Evolutionary conservation across 2,329 filamentous ascomycete genomes (phyloP), one percentile per base, ranked within the genome.

Genomic region (Cercospora canescens): DNA sequence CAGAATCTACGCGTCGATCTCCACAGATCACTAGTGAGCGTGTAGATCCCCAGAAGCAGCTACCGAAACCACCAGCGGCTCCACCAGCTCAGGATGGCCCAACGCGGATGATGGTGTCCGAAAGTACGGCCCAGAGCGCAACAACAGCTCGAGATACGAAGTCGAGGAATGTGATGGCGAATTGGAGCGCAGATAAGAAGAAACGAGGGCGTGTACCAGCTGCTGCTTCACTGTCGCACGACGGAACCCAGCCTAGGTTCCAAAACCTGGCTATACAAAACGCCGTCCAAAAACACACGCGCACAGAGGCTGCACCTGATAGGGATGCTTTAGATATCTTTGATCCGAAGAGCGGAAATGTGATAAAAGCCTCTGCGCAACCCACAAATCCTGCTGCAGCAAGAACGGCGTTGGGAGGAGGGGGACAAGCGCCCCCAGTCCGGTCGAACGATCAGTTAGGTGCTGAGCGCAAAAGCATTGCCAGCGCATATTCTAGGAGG

Each of bases 311-410:
- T 26, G 69, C 71, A 6, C 76, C 76, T 7, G 71, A 76, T 58
- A 21, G 70, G 11, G 70, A 64, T 41, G 67, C 66, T 28, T 68
- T 78, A 21, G 67, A 54, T 8, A 68, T 74, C 4, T 52, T 77
- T 11, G 73, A 78, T 67, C 69, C 74, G 4, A 74, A 67, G 48
- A 77, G 75, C 2, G 76, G 76, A 11, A 73, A 69, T 26, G 54
- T 57, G 8, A 50, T 63, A 8, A 39, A 35, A 16, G 41, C 68
- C 9, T 50, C 60, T 21, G 35, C 2, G 2, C 4, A 28, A 34
- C 18, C 52, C 35, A 35, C n/a, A 56, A n/a, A 52, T 14, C 24
- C 24, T 12, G 14, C 14, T 52, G 24, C 14, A 24, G 24, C 45
- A 52, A 52, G 24, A 28, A 16, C n/a, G 8, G 35, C 14, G n/a